A percentile compares a stretch with the other conserved stretches of the same genome.
These are phyloP conservation scores for Udeniomyces megalosporus DNA, from an alignment of 768 basidiomycete genomes.

Conservation along the genomic window DNA sequence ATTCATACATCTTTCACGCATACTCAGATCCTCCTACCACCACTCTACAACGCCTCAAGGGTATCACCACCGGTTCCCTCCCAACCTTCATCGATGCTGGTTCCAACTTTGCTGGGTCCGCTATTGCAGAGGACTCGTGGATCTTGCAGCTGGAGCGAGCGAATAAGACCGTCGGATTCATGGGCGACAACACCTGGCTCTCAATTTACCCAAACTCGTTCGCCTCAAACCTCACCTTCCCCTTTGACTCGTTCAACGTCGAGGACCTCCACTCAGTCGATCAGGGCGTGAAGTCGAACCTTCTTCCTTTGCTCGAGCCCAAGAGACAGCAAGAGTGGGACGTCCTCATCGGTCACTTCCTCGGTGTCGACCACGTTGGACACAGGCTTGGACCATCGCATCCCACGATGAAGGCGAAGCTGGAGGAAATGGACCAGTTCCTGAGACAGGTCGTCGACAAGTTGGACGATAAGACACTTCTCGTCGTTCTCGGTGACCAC, in stretches of 20 bases:
- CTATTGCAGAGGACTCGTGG: constrained; percentile 75
- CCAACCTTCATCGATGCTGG: constrained; percentile 94
- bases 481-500: constrained; percentile 87
- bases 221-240: constrained; percentile 51
- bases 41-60: constrained; percentile 88
- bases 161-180: constrained; percentile 56
- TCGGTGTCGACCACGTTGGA: constrained; percentile 93
- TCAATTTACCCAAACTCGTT: constrained; percentile 68
- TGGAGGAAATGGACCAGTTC: constrained; percentile 73
- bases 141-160: constrained; percentile 48
- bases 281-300: constrained; percentile 64
- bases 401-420: constrained; percentile 65
- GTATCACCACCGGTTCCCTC: constrained; percentile 79
- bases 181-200: constrained; percentile 97
- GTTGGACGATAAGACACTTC: constrained; percentile 61
- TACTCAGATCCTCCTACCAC: constrained; percentile 90
- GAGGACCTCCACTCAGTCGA: constrained; percentile 96
- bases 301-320: constrained; percentile 54
- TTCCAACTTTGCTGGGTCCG: constrained; percentile 73
- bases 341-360: constrained; percentile 75
- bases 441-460: constrained; percentile 52
- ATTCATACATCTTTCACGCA: constrained; percentile 74
- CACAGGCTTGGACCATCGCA: constrained; percentile 86
- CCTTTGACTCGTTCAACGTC: constrained; percentile 95
- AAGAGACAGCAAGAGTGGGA: constrained; percentile 50